Conservation (phyloP, 108 stramenopile species). For the Skeletonema menzelii region DNA sequence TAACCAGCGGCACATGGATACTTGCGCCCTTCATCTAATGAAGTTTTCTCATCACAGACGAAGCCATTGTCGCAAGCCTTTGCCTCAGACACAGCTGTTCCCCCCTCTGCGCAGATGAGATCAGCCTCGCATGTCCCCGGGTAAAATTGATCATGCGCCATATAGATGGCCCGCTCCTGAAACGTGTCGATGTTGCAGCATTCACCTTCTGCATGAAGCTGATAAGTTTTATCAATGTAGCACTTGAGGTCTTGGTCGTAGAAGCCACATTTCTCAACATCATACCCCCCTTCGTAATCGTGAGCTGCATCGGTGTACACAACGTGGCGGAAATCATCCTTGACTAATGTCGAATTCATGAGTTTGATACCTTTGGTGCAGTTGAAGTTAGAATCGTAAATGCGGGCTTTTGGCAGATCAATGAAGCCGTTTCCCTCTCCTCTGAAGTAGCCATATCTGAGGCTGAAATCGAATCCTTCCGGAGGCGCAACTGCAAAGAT, state of each 20-base stretch:
- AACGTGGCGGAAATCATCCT: conserved; percentile 19
- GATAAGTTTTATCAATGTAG: conserved; percentile 40
- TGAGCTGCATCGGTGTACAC: conserved; percentile 54
- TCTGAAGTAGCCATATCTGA: conserved; percentile 37
- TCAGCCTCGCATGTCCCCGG: conserved; percentile 92
- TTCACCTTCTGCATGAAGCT: conserved; percentile 44
- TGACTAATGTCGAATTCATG: conserved; percentile 64
- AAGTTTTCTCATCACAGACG: conserved; percentile 77
- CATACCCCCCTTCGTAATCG: conserved; percentile 52
- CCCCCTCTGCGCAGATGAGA: conserved; percentile 61
- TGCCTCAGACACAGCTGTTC: conserved; percentile 44
- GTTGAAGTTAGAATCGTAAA: conserved; percentile 74
- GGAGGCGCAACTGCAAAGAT: conserved; percentile 40
- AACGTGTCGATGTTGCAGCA: conserved; percentile 39
- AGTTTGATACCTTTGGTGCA: conserved; percentile 76
- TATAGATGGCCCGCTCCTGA: conserved; percentile 40
- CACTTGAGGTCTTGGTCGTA: conserved; percentile 44
- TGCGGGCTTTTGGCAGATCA: conserved; percentile 63
- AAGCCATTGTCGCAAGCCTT: conserved; percentile 79
- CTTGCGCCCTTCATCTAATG: conserved; percentile 36
- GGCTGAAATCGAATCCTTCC: conserved; percentile 25
- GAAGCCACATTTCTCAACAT: conserved; percentile 43
- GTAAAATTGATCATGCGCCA: conserved; percentile 71
- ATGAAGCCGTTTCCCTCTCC: conserved; percentile 58
- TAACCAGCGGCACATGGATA: conserved; percentile 75